Evolutionary conservation across 768 basidiomycete genomes (phyloP), one percentile per base, ranked within the genome.

Genomic region (Chalciporus chontae): DNA sequence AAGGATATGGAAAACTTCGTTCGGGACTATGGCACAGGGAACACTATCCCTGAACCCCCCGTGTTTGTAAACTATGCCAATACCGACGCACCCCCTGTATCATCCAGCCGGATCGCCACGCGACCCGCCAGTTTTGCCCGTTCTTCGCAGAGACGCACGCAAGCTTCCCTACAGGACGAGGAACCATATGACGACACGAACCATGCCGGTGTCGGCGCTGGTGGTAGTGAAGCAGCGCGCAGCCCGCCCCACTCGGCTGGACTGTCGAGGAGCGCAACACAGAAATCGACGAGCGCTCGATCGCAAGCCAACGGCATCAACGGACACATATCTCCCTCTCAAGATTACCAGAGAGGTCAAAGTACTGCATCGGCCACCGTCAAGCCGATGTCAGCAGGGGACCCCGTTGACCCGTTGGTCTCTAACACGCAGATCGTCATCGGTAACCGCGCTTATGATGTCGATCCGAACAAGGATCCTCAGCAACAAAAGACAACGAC

Each of bases 1-100:
- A 83, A 78, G 43, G 96, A 98, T 58, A 84, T 94, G 76, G 85
- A 92, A 54, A 80, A 79, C 62, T 97, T 98, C 58, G 92, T 97
- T 10, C 80, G 81, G 29, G 81, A 87, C 53, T 92, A 91, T 61
- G 91, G 91, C 4, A 97, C 94, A 3, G 95, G 94, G 32, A 82
- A 78, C 53, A 74, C 80, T 51, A 94, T 98, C 42, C 91, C 93
- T 0, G 92, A 96, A 55, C 81, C 92, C 8, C 93, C 92, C 15
- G 66, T 78, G 15, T 96, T 93, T 68, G 81, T 94, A 66, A 88
- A 93, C 71, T 91, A 90, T 65, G 77, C 80, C 34, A 78, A 76
- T 38, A 77, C 81, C 21, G 82, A 84, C 49, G 79, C 85, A 8
- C 77, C 83, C 21, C 81, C 84, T 7, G 78, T 77, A 23, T 79